Conservation (phyloP, 768 basidiomycete species). For the Boletus insuetus region DNA sequence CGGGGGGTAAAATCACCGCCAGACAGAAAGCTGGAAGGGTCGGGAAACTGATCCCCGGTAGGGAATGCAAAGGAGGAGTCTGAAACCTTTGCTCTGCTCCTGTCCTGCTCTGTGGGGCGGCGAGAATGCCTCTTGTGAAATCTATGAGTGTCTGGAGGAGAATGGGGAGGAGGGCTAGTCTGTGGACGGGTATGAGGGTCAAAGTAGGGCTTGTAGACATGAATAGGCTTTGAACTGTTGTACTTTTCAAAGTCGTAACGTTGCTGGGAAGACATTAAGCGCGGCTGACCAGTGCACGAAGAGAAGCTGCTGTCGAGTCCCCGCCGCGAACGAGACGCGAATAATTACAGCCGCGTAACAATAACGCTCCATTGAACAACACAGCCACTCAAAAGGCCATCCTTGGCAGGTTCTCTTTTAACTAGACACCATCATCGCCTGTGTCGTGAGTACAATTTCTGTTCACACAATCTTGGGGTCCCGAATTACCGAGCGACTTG, state of each 20-base stretch:
- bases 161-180: slow-evolving; percentile 30
- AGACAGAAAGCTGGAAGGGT: slow-evolving; percentile 26
- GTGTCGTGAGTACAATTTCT: too few species aligned
- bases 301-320: too few species aligned
- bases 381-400: too few species aligned
- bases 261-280: not conserved
- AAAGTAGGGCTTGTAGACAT: not conserved
- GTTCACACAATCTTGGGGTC: too few species aligned
- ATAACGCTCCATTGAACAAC: too few species aligned
- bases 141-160: slow-evolving; percentile 10
- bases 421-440: too few species aligned
- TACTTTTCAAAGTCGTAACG: not conserved
- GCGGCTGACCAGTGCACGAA: too few species aligned
- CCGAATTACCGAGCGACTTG: too few species aligned
- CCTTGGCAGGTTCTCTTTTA: too few species aligned
- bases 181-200: slow-evolving; percentile 27
- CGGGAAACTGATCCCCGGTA: slow-evolving; percentile 23
- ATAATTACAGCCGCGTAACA: too few species aligned
- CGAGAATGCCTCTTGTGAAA: slow-evolving; percentile 25
- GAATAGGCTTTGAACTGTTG: not conserved
- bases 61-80: slow-evolving; percentile 30
- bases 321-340: too few species aligned
- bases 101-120: slow-evolving; percentile 24
- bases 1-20: slow-evolving; percentile 33
- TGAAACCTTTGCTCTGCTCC: slow-evolving; percentile 25